Evolutionary conservation across 176 grass and related monocot species (phyloP), one percentile per base, ranked within the genome.

Genomic region (Carex scoparia): DNA sequence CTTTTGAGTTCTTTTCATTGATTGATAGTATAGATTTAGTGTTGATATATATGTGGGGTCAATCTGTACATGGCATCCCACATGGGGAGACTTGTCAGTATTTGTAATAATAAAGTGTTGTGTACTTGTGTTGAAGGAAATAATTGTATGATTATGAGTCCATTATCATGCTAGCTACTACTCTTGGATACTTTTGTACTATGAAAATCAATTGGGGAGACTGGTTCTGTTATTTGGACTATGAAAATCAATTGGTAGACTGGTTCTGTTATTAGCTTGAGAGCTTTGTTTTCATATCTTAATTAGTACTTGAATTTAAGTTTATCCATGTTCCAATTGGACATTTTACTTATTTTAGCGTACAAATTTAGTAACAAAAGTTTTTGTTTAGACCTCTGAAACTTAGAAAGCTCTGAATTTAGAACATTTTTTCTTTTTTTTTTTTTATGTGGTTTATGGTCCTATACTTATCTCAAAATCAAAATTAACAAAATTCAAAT

Each of bases 131-230:
- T 37, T 79, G 14, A 57, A 35, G 5, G 30, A 35, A 58, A 37
- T 79, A 78, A 15, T 56, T 57, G 73, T 33, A 33, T 78, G 71
- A 53, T 73, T 73, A 48, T 73, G 69, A 40, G 69, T 49, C n/a
- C 27, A 51, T 28, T 27, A 51, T 74, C 18, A 6, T 74, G 42
- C 42, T 74, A 74, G 4, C 49, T 4, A 40, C 38, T 40, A 5
- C 38, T 40, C 38, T 1, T 28, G 1, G 57, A 6, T 3, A 53
- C 19, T 28, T 44, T 74, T 51, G 70, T 74, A n/a, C 40, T 23
- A 9, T 13, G 10, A 71, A 73, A 19, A 73, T 19, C 0, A 49
- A 48, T 23, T 73, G 9, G 69, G 8, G n/a, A 72, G 69, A 72
- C 7, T 73, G 9, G 18, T 51, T 73, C 38, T 73, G 1, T 49